phyloP scores from a whole-genome alignment of 371 early-diverging fungal genomes.

The Lichtheimia ornata region DNA sequence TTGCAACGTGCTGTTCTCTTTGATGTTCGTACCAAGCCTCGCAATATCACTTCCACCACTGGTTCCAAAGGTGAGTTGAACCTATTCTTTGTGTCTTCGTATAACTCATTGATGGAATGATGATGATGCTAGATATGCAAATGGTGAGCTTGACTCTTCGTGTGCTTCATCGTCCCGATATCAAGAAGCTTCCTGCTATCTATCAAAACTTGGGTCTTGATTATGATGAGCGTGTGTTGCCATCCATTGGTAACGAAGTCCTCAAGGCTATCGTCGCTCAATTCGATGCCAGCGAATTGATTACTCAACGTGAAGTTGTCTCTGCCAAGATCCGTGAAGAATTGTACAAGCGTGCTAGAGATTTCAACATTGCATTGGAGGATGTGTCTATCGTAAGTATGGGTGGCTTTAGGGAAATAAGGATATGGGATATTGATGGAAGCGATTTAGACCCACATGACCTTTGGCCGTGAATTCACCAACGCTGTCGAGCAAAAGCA shows the following conservation, averaged over 20 bases:
- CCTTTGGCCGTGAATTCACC: slow-evolving; percentile 97
- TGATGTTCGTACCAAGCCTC: slow-evolving; percentile 92
- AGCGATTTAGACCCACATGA: slow-evolving; percentile 85
- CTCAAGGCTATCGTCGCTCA: slow-evolving; percentile 98
- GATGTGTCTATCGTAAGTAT: slow-evolving; percentile 94
- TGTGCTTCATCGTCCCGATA: slow-evolving; percentile 92
- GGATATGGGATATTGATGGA: neutral
- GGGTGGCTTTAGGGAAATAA: neutral
- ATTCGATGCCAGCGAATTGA: slow-evolving; percentile 96
- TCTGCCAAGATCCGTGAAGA: slow-evolving; percentile 95
- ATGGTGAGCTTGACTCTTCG: slow-evolving; percentile 92
- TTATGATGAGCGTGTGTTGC: slow-evolving; percentile 97
- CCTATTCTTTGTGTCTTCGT: neutral
- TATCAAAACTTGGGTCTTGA: slow-evolving; percentile 93
- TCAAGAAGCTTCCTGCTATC: slow-evolving; percentile 75
- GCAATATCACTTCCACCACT: slow-evolving; percentile 96
- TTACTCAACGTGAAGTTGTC: slow-evolving; percentile 97
- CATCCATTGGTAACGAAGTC: slow-evolving; percentile 98
- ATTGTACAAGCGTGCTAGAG: slow-evolving; percentile 88
- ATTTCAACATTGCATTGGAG: slow-evolving; percentile 94
- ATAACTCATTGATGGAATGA: neutral
- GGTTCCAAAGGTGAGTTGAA: slow-evolving; percentile 57
- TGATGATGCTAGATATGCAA: slow-evolving; percentile 69
- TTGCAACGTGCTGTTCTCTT: slow-evolving; percentile 78
- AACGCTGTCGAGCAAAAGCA: slow-evolving; percentile 91